Evolutionary conservation across 164 flowering plant genomes (phyloP).

Genomic region (Chimonanthus salicifolius): DNA sequence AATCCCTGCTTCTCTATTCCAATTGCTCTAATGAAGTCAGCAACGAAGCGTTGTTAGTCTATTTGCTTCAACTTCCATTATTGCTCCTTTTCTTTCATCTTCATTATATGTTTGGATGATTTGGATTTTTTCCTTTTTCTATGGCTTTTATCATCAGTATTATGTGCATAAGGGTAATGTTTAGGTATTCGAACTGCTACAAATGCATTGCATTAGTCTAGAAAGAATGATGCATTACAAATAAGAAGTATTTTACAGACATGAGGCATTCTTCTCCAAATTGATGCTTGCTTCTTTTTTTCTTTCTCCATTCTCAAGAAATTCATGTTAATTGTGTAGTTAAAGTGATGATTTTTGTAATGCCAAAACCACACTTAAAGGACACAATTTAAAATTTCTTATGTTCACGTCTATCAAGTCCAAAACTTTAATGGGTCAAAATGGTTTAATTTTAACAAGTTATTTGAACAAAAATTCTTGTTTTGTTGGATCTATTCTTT

Average conservation of each 20-base stretch:
- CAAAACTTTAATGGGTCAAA: too few relatives aligned
- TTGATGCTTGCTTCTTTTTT: background rate
- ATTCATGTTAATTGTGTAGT: too few relatives aligned
- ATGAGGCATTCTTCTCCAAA: background rate
- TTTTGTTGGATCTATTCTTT: too few relatives aligned
- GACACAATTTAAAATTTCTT: too few relatives aligned
- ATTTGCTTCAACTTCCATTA: slow-evolving; percentile 6
- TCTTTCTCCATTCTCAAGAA: background rate
- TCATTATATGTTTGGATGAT: slow-evolving; percentile 20
- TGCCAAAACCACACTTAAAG: too few relatives aligned
- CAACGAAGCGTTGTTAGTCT: slow-evolving; percentile 53
- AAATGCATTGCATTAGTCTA: slow-evolving; percentile 4
- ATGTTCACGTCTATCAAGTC: too few relatives aligned
- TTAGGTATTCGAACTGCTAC: slow-evolving; percentile 7
- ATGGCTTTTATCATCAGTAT: slow-evolving; percentile 11
- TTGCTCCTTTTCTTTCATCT: background rate
- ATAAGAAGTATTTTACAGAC: slow-evolving; percentile 3
- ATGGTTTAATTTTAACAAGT: too few relatives aligned
- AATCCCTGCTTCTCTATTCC: slow-evolving; percentile 32
- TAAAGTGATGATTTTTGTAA: too few relatives aligned
- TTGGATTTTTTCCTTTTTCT: slow-evolving; percentile 17
- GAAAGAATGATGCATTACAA: background rate
- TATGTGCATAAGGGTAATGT: slow-evolving; percentile 27
- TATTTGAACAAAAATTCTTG: too few relatives aligned
- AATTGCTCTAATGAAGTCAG: slow-evolving; percentile 36